Evolutionary conservation across 2,329 filamentous ascomycete genomes (phyloP), one percentile per base, ranked within the genome.

Genomic region (Fusarium abutilonis): DNA sequence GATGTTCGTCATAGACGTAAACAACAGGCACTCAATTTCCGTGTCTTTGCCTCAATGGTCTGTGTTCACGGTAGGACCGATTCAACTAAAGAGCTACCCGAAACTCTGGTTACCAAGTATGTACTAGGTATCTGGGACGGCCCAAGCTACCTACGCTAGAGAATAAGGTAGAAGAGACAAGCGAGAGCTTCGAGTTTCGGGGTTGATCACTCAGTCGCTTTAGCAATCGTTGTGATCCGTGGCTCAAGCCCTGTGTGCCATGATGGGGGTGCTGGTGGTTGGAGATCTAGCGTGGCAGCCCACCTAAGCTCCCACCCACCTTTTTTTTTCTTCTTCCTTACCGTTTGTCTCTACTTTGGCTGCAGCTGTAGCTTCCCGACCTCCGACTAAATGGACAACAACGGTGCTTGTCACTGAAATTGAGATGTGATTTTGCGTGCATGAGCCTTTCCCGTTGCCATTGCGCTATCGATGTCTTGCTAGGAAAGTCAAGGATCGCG

Each of bases 281-380:
- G 63, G 58, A 58, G 63, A 66, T 66, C 63, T 62, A 63, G 63
- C 63, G 63, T 66, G 63, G 63, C 47, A 66, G 63, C 50, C 55
- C 56, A 43, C 48, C 44, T 41, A 29, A 29, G 47, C 26, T 41
- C 40, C 46, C 44, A 53, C 52, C 43, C 56, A 56, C 55, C 43
- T 43, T 60, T 36, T 57, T 52, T 56, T 40, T 39, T 6, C 31
- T 50, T n/a, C 35, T 42, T 50, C 19, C 23, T 26, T 54, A 29
- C 45, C 32, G 40, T 29, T 59, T 38, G 19, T 39, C 34, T 39
- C 14, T 32, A 10, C 13, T 11, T n/a, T 42, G 44, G 38, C 51
- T 64, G 47, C 45, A 32, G 19, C 11, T n/a, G 13, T 34, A 60
- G 56, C 44, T 60, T 34, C 45, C 47, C 38, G 38, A 35, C 42